Evolutionary conservation across 2,329 filamentous ascomycete genomes (phyloP).

Genomic region (Neurospora sp.): DNA sequence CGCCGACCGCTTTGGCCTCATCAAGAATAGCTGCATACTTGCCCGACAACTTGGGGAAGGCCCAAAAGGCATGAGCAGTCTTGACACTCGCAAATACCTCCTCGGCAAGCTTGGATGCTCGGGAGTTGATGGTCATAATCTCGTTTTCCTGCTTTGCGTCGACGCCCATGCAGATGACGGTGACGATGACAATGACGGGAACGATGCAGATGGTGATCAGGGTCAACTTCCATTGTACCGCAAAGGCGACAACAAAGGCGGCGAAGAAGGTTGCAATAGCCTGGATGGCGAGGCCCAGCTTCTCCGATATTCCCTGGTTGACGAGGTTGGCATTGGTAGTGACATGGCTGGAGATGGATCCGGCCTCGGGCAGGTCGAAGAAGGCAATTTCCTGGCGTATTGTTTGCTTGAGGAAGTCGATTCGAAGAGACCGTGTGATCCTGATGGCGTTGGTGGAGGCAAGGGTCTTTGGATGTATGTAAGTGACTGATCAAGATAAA

Average conservation of each 20-base stretch:
- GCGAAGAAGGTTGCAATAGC: conserved; percentile 24
- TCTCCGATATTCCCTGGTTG: conserved; percentile 26
- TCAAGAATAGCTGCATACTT: conserved; percentile 33
- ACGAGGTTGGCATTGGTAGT: conserved; percentile 29
- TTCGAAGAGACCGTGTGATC: conserved; percentile 18
- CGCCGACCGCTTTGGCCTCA: conserved; percentile 28
- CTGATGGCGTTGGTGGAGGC: conserved; percentile 20
- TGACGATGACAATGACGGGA: conserved; percentile 32
- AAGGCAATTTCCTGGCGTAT: conserved; percentile 45
- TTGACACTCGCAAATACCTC: conserved; percentile 38
- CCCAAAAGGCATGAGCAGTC: conserved; percentile 41
- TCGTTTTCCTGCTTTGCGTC: conserved; percentile 33
- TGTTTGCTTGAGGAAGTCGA: conserved; percentile 18
- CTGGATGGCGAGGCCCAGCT: conserved; percentile 25
- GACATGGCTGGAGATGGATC: conserved; percentile 29
- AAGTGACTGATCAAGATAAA: not conserved
- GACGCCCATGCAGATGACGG: conserved; percentile 26
- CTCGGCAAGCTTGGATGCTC: conserved; percentile 35
- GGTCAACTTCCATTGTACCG: conserved; percentile 29
- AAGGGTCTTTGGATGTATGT: conserved; percentile 13
- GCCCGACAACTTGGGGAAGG: conserved; percentile 30
- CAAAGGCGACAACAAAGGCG: conserved; percentile 26
- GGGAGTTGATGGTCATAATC: conserved; percentile 32
- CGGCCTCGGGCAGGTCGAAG: conserved; percentile 36
- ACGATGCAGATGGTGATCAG: conserved; percentile 35